Evolutionary conservation across 2,329 filamentous ascomycete genomes (phyloP).

Genomic region (Exophiala sp.): DNA sequence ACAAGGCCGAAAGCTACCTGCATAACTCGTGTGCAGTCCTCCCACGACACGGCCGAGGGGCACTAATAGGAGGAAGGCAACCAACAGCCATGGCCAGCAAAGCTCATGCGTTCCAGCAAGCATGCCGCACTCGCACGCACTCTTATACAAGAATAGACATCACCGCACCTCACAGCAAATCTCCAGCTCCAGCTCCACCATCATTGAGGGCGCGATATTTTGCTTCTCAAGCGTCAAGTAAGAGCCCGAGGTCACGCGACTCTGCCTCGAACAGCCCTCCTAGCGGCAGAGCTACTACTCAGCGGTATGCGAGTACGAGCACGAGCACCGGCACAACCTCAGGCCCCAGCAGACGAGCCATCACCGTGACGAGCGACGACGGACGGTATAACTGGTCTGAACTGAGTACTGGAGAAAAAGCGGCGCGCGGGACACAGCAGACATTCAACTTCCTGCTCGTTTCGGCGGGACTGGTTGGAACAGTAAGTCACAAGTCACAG

Average conservation of each 20-base stretch:
- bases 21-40: no score
- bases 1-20: no score
- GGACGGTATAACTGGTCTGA: slow-evolving; percentile 75
- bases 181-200: not conserved
- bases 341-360: slow-evolving; percentile 55
- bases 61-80: no score
- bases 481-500: slow-evolving; percentile 49
- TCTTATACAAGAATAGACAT: not conserved
- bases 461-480: slow-evolving; percentile 65
- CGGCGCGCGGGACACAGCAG: slow-evolving; percentile 79
- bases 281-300: not conserved
- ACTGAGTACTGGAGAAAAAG: slow-evolving; percentile 70
- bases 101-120: slow-evolving; percentile 19
- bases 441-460: slow-evolving; percentile 81
- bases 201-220: not conserved
- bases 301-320: slow-evolving; percentile 24
- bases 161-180: not conserved
- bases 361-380: slow-evolving; percentile 82
- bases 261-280: not conserved
- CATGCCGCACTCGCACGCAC: slow-evolving; percentile 17
- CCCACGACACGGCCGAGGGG: no score
- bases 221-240: not conserved
- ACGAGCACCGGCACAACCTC: slow-evolving; percentile 4
- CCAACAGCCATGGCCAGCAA: slow-evolving; percentile 20
- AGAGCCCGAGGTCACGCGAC: not conserved